Evolutionary conservation across 352 stramenopile species (phyloP).

Genomic region (Globisporangium paroecandrum): DNA sequence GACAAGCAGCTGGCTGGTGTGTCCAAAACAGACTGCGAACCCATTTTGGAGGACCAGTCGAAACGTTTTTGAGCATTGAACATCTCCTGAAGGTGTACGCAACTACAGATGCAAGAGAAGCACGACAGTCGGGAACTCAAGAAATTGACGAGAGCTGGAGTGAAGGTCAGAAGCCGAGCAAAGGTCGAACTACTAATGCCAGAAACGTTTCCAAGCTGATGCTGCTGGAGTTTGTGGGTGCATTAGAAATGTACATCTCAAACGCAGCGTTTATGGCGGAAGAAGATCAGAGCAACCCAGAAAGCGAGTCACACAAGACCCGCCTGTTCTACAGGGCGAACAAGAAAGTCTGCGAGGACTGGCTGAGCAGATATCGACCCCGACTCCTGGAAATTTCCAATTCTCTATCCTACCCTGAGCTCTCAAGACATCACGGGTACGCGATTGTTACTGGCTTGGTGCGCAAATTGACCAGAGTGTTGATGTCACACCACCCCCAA

Average conservation of each 20-base stretch:
- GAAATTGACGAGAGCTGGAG: neutral
- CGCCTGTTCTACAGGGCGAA: slow-evolving; percentile 62
- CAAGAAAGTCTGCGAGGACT: slow-evolving; percentile 65
- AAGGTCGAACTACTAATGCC: neutral
- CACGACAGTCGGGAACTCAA: neutral
- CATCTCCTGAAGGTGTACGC: slow-evolving; percentile 45
- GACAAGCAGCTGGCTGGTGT: slow-evolving; percentile 62
- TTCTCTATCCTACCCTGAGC: slow-evolving; percentile 21
- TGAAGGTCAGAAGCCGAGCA: neutral
- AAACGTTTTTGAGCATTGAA: slow-evolving; percentile 79
- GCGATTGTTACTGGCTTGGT: slow-evolving; percentile 33
- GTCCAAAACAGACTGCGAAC: slow-evolving; percentile 71
- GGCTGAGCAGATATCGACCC: slow-evolving; percentile 59
- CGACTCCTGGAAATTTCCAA: slow-evolving; percentile 45
- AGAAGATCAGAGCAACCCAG: slow-evolving; percentile 24
- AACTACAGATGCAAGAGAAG: neutral
- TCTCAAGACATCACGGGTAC: slow-evolving; percentile 43
- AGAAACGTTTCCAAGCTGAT: slow-evolving; percentile 31
- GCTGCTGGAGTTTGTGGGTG: slow-evolving; percentile 52
- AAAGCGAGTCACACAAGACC: slow-evolving; percentile 48
- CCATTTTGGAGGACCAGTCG: slow-evolving; percentile 65
- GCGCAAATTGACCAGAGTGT: slow-evolving; percentile 33
- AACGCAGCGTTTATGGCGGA: slow-evolving; percentile 24
- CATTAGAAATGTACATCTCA: slow-evolving; percentile 44
- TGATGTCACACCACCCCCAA: slow-evolving; percentile 21